phyloP scores from a whole-genome alignment of 306 rosid species.

The Gleditsia sinensis region DNA sequence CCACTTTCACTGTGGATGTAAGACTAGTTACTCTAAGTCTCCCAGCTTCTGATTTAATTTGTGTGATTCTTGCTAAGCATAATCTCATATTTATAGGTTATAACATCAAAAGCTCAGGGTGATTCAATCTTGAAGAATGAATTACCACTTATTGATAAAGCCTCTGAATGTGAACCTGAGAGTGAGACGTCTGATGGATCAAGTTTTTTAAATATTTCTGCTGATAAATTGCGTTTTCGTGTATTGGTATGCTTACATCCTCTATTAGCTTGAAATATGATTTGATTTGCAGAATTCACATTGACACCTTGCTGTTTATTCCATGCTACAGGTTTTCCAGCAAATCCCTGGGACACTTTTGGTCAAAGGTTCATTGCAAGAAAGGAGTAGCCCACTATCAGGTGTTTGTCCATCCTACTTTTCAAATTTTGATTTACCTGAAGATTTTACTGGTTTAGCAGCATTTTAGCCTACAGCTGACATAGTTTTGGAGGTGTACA shows the following conservation, averaged over 20 bases:
- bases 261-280: slow-evolving; percentile 25
- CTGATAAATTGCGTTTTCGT: slow-evolving; percentile 48
- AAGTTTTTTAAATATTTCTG: slow-evolving; percentile 34
- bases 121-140: slow-evolving; percentile 58
- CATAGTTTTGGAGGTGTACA: slow-evolving; percentile 4
- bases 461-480: not conserved
- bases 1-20: slow-evolving; percentile 78
- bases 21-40: slow-evolving; percentile 34
- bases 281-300: slow-evolving; percentile 21
- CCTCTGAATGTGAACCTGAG: slow-evolving; percentile 35
- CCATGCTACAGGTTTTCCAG: slow-evolving; percentile 74
- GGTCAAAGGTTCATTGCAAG: slow-evolving; percentile 83
- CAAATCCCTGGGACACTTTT: slow-evolving; percentile 83
- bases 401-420: slow-evolving; percentile 47
- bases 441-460: not conserved
- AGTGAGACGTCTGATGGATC: slow-evolving; percentile 39
- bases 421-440: not conserved
- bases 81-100: slow-evolving; percentile 47
- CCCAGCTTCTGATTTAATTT: slow-evolving; percentile 8
- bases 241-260: slow-evolving; percentile 52
- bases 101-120: slow-evolving; percentile 53
- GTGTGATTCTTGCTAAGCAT: slow-evolving; percentile 4
- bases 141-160: slow-evolving; percentile 29
- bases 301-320: slow-evolving; percentile 5
- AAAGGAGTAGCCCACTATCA: slow-evolving; percentile 52